Conservation (phyloP, 2,329 filamentous ascomycete species). For the Trichoderma sp. region DNA sequence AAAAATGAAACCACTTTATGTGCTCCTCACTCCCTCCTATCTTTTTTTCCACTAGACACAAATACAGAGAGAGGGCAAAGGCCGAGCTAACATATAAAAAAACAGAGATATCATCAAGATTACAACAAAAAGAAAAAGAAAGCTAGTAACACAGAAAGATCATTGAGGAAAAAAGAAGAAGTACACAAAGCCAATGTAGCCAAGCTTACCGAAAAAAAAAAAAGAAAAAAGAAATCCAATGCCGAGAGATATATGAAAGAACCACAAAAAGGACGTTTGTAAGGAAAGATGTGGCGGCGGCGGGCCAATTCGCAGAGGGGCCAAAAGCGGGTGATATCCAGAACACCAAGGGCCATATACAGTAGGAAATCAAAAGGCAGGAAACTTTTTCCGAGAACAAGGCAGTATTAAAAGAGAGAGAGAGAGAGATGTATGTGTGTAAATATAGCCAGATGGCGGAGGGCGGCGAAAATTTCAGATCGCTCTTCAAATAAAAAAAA, state of each 20-base stretch:
- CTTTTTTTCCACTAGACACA: background rate
- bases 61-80: background rate
- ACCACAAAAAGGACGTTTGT: background rate
- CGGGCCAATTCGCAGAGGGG: slow-evolving; percentile 14
- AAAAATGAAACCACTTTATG: background rate
- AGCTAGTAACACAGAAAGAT: slow-evolving; percentile 19
- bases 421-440: background rate
- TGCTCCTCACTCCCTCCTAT: background rate
- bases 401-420: background rate
- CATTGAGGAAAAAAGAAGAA: slow-evolving; percentile 9
- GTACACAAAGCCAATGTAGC: background rate
- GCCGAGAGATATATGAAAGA: background rate
- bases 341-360: slow-evolving; percentile 39
- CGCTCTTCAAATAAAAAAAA: background rate
- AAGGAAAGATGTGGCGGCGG: slow-evolving; percentile 16
- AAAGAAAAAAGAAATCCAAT: background rate
- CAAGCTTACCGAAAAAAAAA: background rate
- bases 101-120: slow-evolving; percentile 10
- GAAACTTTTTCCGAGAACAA: background rate
- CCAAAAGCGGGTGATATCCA: slow-evolving; percentile 36
- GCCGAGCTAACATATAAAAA: slow-evolving; percentile 6
- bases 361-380: background rate
- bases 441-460: background rate
- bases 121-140: slow-evolving; percentile 3
- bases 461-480: background rate